phyloP scores from a whole-genome alignment of 805 yeast species.

The Ogataea nonfermentans region DNA sequence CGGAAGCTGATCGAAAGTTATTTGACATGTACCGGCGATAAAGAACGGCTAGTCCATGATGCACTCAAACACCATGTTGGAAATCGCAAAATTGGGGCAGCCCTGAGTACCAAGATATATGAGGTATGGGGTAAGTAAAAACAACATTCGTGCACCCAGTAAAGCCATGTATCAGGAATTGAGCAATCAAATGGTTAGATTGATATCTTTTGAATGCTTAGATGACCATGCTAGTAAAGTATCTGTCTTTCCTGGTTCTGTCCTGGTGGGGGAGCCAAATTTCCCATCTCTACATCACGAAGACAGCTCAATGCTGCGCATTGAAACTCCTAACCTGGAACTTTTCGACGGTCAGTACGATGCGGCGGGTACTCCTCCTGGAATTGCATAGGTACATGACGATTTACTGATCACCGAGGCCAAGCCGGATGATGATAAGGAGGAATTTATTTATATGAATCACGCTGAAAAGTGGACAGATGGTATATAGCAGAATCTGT shows the following conservation, averaged over 20 bases:
- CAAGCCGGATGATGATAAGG: slow-evolving; percentile 10
- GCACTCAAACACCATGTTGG: slow-evolving; percentile 45
- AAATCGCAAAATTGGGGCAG: slow-evolving; percentile 50
- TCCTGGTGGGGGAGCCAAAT: slow-evolving; percentile 16
- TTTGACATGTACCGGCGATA: slow-evolving; percentile 24
- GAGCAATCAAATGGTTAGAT: too few relatives aligned
- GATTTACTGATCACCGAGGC: slow-evolving; percentile 10
- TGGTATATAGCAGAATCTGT: slow-evolving; percentile 6
- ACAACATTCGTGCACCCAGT: too few relatives aligned
- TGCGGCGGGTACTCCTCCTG: slow-evolving; percentile 7
- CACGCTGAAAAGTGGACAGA: slow-evolving; percentile 7
- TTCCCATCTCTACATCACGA: slow-evolving; percentile 8
- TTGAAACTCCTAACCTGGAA: slow-evolving; percentile 21
- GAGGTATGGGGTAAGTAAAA: slow-evolving; percentile 53
- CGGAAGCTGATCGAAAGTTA: slow-evolving; percentile 51
- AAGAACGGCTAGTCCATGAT: slow-evolving; percentile 30
- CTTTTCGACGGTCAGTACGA: slow-evolving; percentile 17
- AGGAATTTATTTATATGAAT: slow-evolving; percentile 11
- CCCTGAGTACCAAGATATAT: slow-evolving; percentile 49
- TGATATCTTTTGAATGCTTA: too few relatives aligned
- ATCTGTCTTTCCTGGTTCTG: too few relatives aligned
- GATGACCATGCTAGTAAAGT: too few relatives aligned
- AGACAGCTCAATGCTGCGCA: slow-evolving; percentile 6
- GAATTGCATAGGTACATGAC: slow-evolving; percentile 1
- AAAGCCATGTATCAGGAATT: too few relatives aligned